phyloP scores from a whole-genome alignment of 2,329 filamentous ascomycete species.

The Xylaria sp. region DNA sequence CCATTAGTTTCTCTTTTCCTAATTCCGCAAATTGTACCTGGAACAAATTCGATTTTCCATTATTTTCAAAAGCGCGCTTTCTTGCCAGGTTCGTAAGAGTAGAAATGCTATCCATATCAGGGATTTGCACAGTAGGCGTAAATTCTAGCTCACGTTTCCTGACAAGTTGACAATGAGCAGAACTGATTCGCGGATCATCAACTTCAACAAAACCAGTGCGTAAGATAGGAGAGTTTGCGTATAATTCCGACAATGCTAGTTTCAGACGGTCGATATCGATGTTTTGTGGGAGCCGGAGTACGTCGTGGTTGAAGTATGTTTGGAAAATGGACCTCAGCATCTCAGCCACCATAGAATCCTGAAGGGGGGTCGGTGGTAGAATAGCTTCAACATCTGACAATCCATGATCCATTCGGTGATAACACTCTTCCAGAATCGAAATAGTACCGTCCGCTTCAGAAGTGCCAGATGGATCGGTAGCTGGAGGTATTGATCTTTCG shows the following conservation, averaged over 20 bases:
- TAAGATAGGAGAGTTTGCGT: conserved; percentile 73
- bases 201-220: conserved; percentile 78
- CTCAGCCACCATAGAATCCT: conserved; percentile 86
- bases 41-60: conserved; percentile 56
- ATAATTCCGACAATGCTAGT: conserved; percentile 69
- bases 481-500: conserved; percentile 30
- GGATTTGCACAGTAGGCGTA: conserved; percentile 42
- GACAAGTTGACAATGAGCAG: conserved; percentile 62
- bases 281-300: conserved; percentile 67
- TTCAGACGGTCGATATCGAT: conserved; percentile 67
- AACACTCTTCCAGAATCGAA: conserved; percentile 51
- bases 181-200: conserved; percentile 65
- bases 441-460: conserved; percentile 42
- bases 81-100: conserved; percentile 52
- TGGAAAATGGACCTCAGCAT: conserved; percentile 80
- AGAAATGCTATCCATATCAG: conserved; percentile 49
- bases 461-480: neutral
- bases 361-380: conserved; percentile 81
- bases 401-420: conserved; percentile 49
- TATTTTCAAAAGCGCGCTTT: conserved; percentile 49
- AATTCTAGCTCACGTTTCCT: conserved; percentile 40
- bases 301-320: conserved; percentile 87
- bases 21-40: conserved; percentile 58
- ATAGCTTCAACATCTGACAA: conserved; percentile 63
- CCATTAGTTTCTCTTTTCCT: conserved; percentile 53